Conservation (phyloP, 2,329 filamentous ascomycete genomes). For the Pyricularia grisea region DNA sequence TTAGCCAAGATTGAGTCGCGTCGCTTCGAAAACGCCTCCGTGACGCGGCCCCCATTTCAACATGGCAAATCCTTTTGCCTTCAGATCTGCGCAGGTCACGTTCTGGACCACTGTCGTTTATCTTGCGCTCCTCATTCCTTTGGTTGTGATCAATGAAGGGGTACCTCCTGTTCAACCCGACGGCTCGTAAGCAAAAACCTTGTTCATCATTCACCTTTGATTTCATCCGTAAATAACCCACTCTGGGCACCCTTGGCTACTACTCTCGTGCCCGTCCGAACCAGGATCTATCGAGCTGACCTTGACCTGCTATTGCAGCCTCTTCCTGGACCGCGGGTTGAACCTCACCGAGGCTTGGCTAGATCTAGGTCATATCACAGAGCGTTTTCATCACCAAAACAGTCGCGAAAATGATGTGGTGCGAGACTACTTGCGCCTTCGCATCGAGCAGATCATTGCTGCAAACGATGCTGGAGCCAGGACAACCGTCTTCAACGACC, state of each 20-base stretch:
- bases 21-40: not conserved
- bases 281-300: not conserved
- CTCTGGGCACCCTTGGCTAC: not conserved
- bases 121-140: constrained; percentile 62
- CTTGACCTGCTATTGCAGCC: constrained; percentile 7
- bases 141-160: constrained; percentile 65
- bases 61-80: constrained; percentile 53
- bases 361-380: constrained; percentile 69
- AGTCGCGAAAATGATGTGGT: constrained; percentile 74
- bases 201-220: not conserved
- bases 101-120: constrained; percentile 71
- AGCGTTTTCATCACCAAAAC: constrained; percentile 80
- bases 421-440: constrained; percentile 62
- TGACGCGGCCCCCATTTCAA: not conserved
- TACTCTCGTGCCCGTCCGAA: not conserved
- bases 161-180: constrained; percentile 57
- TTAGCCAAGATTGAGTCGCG: not conserved
- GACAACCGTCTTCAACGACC: constrained; percentile 66
- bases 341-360: constrained; percentile 81
- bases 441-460: constrained; percentile 61
- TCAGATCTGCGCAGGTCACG: constrained; percentile 72
- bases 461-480: constrained; percentile 38
- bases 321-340: constrained; percentile 46
- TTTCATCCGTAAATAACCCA: not conserved
- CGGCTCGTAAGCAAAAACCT: constrained; percentile 18